These are phyloP conservation scores for Macrolepiota fuliginosa DNA, from an alignment of 768 basidiomycete genomes.

Conservation along the genomic window DNA sequence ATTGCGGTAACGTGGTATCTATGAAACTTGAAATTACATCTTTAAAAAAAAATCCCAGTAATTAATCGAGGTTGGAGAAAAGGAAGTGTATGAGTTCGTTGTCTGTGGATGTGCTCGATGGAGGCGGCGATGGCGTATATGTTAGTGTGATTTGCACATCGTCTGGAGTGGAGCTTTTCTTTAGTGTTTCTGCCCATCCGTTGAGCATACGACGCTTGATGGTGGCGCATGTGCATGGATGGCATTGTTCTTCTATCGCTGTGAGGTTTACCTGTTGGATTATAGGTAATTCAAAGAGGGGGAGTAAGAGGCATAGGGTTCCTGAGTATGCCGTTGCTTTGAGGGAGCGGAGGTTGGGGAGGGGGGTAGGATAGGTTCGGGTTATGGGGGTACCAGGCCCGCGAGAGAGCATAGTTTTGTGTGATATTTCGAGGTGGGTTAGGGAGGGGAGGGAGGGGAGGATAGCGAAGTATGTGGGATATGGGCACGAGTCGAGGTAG, in stretches of 20 bases:
- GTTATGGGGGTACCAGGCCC: no score
- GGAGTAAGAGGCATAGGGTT: slow-evolving; percentile 8
- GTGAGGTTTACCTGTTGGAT: background rate
- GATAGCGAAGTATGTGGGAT: slow-evolving; percentile 5
- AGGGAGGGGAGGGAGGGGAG: slow-evolving; percentile 6
- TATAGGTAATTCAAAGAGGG: background rate
- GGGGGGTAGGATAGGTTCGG: background rate
- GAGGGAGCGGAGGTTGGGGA: slow-evolving; percentile 1
- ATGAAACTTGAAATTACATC: no score
- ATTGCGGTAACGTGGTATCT: no score
- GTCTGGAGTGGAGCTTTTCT: no score
- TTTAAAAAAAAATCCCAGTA: background rate
- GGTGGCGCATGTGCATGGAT: slow-evolving; percentile 6
- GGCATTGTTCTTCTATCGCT: slow-evolving; percentile 7
- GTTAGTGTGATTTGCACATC: background rate
- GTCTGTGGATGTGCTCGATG: background rate
- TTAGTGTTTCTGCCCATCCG: background rate
- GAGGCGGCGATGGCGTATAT: background rate
- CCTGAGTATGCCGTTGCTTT: slow-evolving; percentile 7
- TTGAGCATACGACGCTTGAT: slow-evolving; percentile 4
- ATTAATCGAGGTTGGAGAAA: background rate
- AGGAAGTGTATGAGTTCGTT: slow-evolving; percentile 1
- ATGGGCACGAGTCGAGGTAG: slow-evolving; percentile 11
- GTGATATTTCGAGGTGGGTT: slow-evolving; percentile 6
- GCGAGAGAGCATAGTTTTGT: slow-evolving; percentile 5